phyloP scores from a whole-genome alignment of 1,139 yeast genomes.

The Lodderomyces beijingensis region DNA sequence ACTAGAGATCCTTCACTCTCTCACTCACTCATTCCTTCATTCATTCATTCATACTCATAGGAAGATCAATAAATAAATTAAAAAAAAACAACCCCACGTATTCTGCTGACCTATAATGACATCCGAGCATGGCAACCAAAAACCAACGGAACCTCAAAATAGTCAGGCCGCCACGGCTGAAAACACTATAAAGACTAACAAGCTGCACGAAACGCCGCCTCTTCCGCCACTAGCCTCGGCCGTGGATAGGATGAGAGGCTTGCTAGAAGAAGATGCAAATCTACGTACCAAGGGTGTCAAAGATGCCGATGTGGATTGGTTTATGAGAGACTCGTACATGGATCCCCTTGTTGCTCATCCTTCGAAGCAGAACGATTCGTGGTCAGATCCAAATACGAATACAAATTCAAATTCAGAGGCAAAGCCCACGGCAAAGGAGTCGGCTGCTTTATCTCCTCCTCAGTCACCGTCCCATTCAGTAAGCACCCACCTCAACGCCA shows the following conservation, averaged over 20 bases:
- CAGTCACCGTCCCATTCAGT: constrained; percentile 14
- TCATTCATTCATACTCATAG: too few relatives aligned
- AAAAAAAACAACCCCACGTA: too few relatives aligned
- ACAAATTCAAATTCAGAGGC: background rate
- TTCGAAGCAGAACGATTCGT: background rate
- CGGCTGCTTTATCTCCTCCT: constrained; percentile 1
- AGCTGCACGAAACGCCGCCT: too few relatives aligned
- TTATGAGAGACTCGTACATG: constrained; percentile 32
- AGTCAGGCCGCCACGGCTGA: too few relatives aligned
- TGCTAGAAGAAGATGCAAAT: constrained; percentile 18
- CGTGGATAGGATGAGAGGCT: constrained; percentile 16
- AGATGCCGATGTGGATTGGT: constrained; percentile 46
- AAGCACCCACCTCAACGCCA: constrained; percentile 24
- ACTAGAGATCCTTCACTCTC: too few relatives aligned
- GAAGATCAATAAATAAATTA: too few relatives aligned
- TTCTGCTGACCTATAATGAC: too few relatives aligned
- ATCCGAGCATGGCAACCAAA: too few relatives aligned
- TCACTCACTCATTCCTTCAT: too few relatives aligned
- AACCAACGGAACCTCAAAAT: too few relatives aligned
- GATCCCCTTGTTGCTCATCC: constrained; percentile 7
- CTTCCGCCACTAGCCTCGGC: constrained; percentile 5
- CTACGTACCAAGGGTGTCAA: constrained; percentile 25
- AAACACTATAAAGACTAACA: background rate
- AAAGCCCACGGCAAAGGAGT: background rate
- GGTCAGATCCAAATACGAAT: constrained; percentile 1